Conservation (phyloP, 768 basidiomycete species). For the Russula dissimulans region DNA sequence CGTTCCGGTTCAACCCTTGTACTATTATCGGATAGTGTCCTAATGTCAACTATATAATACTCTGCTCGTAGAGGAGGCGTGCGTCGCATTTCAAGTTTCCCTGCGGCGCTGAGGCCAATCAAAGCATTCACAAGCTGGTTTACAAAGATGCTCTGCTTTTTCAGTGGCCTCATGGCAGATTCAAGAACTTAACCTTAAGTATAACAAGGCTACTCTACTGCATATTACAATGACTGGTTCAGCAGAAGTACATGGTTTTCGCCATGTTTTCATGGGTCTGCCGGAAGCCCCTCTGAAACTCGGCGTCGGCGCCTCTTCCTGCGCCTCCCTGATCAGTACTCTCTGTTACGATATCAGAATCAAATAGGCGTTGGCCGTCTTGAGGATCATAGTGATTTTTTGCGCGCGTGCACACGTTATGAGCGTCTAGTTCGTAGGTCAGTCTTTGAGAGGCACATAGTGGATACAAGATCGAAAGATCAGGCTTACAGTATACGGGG, state of each 20-base stretch:
- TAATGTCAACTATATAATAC: neutral
- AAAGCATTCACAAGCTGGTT: neutral
- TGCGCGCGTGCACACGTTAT: slow-evolving; percentile 64
- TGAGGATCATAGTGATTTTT: slow-evolving; percentile 71
- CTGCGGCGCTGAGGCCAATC: too few relatives aligned
- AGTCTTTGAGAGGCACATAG: neutral
- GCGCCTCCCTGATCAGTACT: slow-evolving; percentile 26
- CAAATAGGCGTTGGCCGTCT: slow-evolving; percentile 43
- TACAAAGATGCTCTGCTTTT: too few relatives aligned
- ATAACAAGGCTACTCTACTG: neutral
- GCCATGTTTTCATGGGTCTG: slow-evolving; percentile 43
- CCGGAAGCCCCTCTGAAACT: slow-evolving; percentile 37
- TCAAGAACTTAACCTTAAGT: too few relatives aligned
- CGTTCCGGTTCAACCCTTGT: neutral
- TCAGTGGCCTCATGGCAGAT: too few relatives aligned
- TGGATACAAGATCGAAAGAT: too few relatives aligned
- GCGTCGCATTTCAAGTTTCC: too few relatives aligned
- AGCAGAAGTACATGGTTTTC: slow-evolving; percentile 27
- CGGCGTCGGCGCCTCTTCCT: neutral
- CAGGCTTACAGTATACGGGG: slow-evolving; percentile 60
- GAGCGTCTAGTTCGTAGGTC: slow-evolving; percentile 43
- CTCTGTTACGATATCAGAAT: slow-evolving; percentile 28
- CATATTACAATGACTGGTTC: neutral
- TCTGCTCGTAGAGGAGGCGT: too few relatives aligned
- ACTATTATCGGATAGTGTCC: neutral